These are phyloP conservation scores for Liriodendron chinense DNA, from an alignment of 164 flowering plant species.

Conservation along the genomic window DNA sequence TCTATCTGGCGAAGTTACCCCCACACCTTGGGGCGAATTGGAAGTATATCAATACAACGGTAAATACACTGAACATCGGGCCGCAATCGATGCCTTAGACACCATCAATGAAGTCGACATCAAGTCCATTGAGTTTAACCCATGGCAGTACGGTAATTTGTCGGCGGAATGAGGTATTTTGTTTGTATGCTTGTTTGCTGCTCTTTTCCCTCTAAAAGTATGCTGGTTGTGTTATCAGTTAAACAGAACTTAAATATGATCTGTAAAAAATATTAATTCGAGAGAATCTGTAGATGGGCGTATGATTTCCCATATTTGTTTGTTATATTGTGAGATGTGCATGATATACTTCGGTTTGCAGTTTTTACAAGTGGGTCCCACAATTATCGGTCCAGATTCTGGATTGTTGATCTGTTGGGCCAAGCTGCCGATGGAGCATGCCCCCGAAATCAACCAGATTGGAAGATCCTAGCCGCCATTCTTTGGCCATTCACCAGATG, in stretches of 20 bases:
- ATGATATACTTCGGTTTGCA: no score
- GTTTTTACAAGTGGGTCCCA: no score
- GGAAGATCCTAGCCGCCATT: no score
- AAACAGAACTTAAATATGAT: constrained; percentile 16
- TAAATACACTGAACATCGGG: constrained; percentile 61
- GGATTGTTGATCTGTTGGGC: no score
- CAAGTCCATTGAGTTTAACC: constrained; percentile 61
- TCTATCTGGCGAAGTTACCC: constrained; percentile 43
- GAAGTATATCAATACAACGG: constrained; percentile 74
- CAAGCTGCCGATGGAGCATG: no score
- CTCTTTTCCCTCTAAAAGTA: background rate
- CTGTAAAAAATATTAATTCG: constrained; percentile 18
- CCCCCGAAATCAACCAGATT: no score
- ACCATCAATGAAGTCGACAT: constrained; percentile 32
- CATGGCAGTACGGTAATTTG: constrained; percentile 65
- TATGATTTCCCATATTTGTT: background rate
- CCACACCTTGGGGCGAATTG: constrained; percentile 89
- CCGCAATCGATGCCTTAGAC: constrained; percentile 45
- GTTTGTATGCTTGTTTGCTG: constrained; percentile 5
- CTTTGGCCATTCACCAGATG: no score
- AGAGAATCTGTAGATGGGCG: constrained; percentile 9
- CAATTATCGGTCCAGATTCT: no score
- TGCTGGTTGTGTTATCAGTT: background rate
- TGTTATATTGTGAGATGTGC: no score
- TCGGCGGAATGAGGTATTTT: constrained; percentile 26